Evolutionary conservation across 2,329 filamentous ascomycete species (phyloP), one percentile per base, ranked within the genome.

Genomic region (Gnomoniopsis smithogilvyi): DNA sequence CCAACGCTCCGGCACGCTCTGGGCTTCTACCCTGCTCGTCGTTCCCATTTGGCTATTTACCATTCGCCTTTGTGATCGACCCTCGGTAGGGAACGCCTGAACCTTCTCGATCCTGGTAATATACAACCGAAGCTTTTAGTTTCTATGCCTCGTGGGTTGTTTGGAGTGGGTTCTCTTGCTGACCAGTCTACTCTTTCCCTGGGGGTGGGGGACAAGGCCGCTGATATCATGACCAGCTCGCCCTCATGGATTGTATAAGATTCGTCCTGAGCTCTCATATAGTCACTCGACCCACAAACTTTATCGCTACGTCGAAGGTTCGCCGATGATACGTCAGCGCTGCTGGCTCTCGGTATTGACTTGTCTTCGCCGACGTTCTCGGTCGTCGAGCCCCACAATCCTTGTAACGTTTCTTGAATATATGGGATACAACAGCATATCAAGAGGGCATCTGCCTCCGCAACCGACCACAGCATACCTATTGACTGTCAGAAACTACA

Each of bases 401-500:
- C 6, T 30, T 46, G 30, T 21, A 26, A 46, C 3, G 46, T 41
- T 12, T 46, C 30, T 10, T 43, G 19, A 10, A 57, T 45, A 21
- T 34, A 56, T 6, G 54, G 54, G 12, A 57, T 15, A 8, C 47
- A 51, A 11, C 36, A 51, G 47, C 45, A 57, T 17, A 57, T 41
- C 38, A 57, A 36, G 6, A 57, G 6, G 17, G 54, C 54, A 38
- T 57, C 54, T 2, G 48, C 36, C 38, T 57, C 54, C 3, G 54
- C 54, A 12, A 46, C 54, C 24, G 54, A 57, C 54, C 54, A 57
- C 3, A 57, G 6, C 24, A 57, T 38, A 6, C 45, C 36, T 11
- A n/a, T 38, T 38, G 17, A 7, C 12, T 38, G 36, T 38, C 15
- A 38, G 36, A 38, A 38, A 4, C 26, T 30, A 30, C 8, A 8